Evolutionary conservation across 2,329 filamentous ascomycete species (phyloP).

Genomic region (Sclerotinia glacialis): DNA sequence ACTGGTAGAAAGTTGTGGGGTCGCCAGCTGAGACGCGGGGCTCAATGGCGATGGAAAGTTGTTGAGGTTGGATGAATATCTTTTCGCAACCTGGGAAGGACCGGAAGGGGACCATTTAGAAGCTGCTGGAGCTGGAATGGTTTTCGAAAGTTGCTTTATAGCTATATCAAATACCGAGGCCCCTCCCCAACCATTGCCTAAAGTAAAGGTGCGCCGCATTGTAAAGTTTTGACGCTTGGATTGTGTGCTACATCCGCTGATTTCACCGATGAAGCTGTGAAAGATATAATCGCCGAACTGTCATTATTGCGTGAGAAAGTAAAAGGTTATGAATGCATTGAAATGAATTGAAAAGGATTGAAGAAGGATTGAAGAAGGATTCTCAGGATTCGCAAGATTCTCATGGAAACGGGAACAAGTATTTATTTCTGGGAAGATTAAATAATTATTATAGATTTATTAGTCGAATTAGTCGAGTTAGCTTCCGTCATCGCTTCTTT

Average conservation of each 20-base stretch:
- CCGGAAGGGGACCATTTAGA: conserved; percentile 22
- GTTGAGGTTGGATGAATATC: conserved; percentile 29
- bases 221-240: conserved; percentile 21
- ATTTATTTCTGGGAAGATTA: background rate
- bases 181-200: conserved; percentile 30
- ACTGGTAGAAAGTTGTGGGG: conserved; percentile 22
- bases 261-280: conserved; percentile 35
- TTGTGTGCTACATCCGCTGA: conserved; percentile 29
- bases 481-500: conserved; percentile 21
- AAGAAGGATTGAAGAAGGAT: background rate
- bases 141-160: conserved; percentile 29
- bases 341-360: background rate
- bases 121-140: conserved; percentile 21
- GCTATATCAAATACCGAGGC: conserved; percentile 31
- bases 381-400: background rate
- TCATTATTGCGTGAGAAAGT: conserved; percentile 32
- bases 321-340: background rate
- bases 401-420: background rate
- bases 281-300: conserved; percentile 27
- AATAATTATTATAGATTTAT: no score
- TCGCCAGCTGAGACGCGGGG: conserved; percentile 23
- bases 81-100: conserved; percentile 17
- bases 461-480: background rate
- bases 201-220: conserved; percentile 34
- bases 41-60: conserved; percentile 20